Evolutionary conservation across 2,329 filamentous ascomycete genomes (phyloP).

Genomic region (Diaporthe helianthi): DNA sequence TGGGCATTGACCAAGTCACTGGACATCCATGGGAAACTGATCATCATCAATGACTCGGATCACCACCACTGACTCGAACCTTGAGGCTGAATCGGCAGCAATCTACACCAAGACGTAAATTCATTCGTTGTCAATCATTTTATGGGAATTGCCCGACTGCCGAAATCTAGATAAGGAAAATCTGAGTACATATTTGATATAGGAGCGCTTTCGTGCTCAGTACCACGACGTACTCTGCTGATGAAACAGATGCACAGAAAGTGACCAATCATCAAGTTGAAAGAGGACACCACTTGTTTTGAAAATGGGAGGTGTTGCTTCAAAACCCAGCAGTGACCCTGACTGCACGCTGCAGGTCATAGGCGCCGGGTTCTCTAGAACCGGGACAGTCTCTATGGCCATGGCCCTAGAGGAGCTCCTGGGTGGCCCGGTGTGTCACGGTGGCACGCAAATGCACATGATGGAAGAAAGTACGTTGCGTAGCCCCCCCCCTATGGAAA

Average conservation of each 20-base stretch:
- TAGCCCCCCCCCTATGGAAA: background rate
- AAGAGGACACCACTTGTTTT: background rate
- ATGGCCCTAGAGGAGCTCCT: constrained; percentile 20
- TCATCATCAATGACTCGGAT: background rate
- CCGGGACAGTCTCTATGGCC: background rate
- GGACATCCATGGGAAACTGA: no score
- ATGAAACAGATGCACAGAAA: background rate
- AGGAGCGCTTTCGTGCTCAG: no score
- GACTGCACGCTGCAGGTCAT: constrained; percentile 11
- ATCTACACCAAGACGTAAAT: background rate
- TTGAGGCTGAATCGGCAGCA: no score
- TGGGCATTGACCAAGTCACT: no score
- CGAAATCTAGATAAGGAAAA: constrained; percentile 7
- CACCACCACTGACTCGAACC: background rate
- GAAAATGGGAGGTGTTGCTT: constrained; percentile 19
- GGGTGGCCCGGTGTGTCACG: constrained; percentile 5
- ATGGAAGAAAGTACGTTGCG: background rate
- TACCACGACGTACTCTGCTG: no score
- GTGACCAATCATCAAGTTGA: no score
- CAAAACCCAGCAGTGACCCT: background rate
- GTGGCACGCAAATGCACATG: constrained; percentile 7
- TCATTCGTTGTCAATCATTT: background rate
- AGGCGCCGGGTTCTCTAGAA: constrained; percentile 16
- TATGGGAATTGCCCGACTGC: background rate
- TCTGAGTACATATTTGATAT: background rate